These are phyloP conservation scores for Saitozyma sp. DNA, from an alignment of 768 basidiomycete species.

Conservation along the genomic window DNA sequence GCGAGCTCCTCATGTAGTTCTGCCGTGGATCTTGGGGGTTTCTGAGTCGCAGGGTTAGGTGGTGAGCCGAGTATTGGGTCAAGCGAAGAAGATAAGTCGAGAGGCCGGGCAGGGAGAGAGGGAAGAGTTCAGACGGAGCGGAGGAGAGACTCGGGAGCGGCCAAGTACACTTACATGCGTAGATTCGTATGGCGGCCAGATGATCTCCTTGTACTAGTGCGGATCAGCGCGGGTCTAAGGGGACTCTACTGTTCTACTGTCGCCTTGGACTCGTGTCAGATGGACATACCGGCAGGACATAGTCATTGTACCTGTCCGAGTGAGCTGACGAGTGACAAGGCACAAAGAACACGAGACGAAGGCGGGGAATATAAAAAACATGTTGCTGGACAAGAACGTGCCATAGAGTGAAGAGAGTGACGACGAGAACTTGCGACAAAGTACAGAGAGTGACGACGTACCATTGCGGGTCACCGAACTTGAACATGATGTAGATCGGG, in stretches of 20 bases:
- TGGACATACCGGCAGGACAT: slow-evolving; percentile 33
- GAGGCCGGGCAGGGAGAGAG: no score
- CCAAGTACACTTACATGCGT: slow-evolving; percentile 26
- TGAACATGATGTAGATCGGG: slow-evolving; percentile 44
- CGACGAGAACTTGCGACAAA: not conserved
- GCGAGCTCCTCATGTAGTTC: slow-evolving; percentile 33
- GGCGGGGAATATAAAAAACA: no score
- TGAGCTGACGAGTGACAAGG: no score
- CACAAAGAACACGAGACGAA: not conserved
- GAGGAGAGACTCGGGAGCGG: not conserved
- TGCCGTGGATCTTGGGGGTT: slow-evolving; percentile 30
- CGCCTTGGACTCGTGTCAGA: not conserved
- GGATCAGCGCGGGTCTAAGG: not conserved
- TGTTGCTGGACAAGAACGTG: not conserved
- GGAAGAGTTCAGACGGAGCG: not conserved
- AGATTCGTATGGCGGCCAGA: slow-evolving; percentile 36
- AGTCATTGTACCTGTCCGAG: slow-evolving; percentile 29
- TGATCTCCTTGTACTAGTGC: slow-evolving; percentile 34
- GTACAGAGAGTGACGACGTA: not conserved
- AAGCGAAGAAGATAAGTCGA: not conserved
- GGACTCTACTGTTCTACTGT: no score
- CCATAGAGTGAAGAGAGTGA: no score
- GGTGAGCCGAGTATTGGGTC: not conserved
- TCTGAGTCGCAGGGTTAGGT: slow-evolving; percentile 9
- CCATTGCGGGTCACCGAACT: slow-evolving; percentile 49